Conservation (phyloP, 805 yeast species). For the Candida dajiaensis region DNA sequence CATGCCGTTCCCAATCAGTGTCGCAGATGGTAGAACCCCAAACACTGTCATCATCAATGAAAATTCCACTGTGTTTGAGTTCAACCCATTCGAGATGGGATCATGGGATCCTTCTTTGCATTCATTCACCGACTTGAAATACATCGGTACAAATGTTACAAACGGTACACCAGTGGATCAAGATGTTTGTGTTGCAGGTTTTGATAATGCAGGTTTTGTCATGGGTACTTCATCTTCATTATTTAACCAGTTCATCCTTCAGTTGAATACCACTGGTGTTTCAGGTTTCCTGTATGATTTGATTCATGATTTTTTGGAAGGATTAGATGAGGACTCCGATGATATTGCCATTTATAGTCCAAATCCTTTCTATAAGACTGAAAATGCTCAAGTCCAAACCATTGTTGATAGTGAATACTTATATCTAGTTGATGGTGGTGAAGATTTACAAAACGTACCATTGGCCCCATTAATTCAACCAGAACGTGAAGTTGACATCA, state of each 20-base stretch:
- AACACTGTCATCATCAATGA: constrained; percentile 45
- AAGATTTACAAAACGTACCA: constrained; percentile 58
- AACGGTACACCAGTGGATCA: constrained; percentile 47
- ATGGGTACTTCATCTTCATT: constrained; percentile 80
- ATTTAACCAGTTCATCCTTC: constrained; percentile 62
- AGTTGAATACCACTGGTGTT: constrained; percentile 46
- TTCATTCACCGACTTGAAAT: constrained; percentile 59
- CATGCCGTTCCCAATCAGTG: constrained; percentile 70
- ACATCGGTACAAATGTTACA: constrained; percentile 59
- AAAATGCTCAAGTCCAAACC: constrained; percentile 29
- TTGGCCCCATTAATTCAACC: constrained; percentile 55
- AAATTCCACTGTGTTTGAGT: constrained; percentile 64
- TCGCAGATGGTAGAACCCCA: constrained; percentile 59
- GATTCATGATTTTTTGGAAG: constrained; percentile 37
- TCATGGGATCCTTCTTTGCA: constrained; percentile 78
- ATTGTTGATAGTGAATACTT: constrained; percentile 39
- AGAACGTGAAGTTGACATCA: constrained; percentile 50
- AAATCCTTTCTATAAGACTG: constrained; percentile 56
- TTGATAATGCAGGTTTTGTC: constrained; percentile 76
- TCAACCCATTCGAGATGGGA: constrained; percentile 72
- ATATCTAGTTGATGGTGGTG: constrained; percentile 66
- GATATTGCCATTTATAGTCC: constrained; percentile 68
- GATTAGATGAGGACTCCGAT: constrained; percentile 42
- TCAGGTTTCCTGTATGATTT: constrained; percentile 40
- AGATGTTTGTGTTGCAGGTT: constrained; percentile 55